Evolutionary conservation across 2,329 filamentous ascomycete species (phyloP), one percentile per base, ranked within the genome.

Genomic region (Pseudogymnoascus verrucosus): DNA sequence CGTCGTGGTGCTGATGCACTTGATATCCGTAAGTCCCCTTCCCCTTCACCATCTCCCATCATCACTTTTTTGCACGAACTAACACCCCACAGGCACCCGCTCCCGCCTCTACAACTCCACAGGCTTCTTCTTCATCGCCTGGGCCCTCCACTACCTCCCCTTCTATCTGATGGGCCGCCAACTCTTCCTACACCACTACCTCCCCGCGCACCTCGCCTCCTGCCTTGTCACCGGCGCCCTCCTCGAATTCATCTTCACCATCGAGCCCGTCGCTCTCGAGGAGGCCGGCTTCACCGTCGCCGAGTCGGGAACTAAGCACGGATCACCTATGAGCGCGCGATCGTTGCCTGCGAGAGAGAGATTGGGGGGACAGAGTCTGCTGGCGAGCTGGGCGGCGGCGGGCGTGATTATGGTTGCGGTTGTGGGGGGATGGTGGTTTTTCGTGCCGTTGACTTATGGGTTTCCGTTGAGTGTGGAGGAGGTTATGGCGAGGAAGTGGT

Each of bases 151-250:
- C 76, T 99, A 97, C 80, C 86, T 96, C 76, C 93, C 93, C 62
- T 99, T 99, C 82, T 99, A 87, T 79, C 86, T 97, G 67, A 99
- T 99, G 93, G 93, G 93, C 64, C 92, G 93, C 71, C 93, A 99
- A 76, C 87, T 97, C 68, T 99, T 99, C 86, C 78, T 99, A 69
- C 95, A 99, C 76, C 95, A 99, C 78, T 99, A 99, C 74, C 85
- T 99, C 3, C 95, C 95, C 0, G 91, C 95, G 0, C 95, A 99
- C 74, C 82, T 99, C 10, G 93, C 95, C 0, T 96, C 92, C 5
- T 87, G 87, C 28, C 84, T 99, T 39, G 93, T 99, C 21, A 90
- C 95, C 0, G 95, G 95, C 60, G 91, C 93, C 21, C 82, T 99
- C 19, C 79, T 99, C 19, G 95, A 99, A 75, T 99, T 99, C 75